Base-by-base conservation (phyloP, 2,329 filamentous ascomycete species). In the Diaporthe ampelina region DNA sequence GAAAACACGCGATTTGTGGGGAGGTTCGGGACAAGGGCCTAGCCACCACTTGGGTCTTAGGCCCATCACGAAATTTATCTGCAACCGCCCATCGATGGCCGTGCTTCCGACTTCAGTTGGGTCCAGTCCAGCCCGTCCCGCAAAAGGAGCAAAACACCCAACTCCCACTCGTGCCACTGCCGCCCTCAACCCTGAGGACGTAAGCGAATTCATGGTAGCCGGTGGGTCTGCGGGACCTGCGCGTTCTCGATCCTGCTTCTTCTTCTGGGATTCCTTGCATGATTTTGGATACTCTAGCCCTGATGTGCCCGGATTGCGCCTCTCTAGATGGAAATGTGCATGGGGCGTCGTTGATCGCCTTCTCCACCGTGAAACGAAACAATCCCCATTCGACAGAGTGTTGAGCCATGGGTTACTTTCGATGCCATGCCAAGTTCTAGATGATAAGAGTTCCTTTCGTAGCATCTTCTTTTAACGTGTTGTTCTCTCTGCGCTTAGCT, bases 341-440 rank as follows among this genome's bases (percentile, higher is more conserved):
- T 48, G 63, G 54, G 50, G 24, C n/a, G 29, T 37, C 48, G 19
- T 35, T 67, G 43, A 35, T 56, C 45, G 26, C 19, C 45, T 43
- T 45, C 65, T 13, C 50, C 45, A 40, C 52, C 43, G n/a, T 59
- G 73, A 74, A 74, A 72, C 73, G 69, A 72, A 72, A 72, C 68
- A 72, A 35, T 13, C 56, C 48, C 52, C 24, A 26, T 74, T 54
- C n/a, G 57, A 59, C 19, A 61, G 52, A 61, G 50, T 56, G 54
- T 48, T 69, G 73, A 35, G 45, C 37, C 57, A n/a, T 65, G 26
- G 52, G 43, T 26, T 57, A 52, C 5, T 11, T 50, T 61, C 19
- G 9, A 43, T 29, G 37, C 52, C 59, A 37, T 56, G 61, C 61
- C 29, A 29, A 52, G 45, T 24, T 35, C 43, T 3, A 48, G 24